These are phyloP conservation scores for Podosphaera xanthii DNA, from an alignment of 2,329 filamentous ascomycete species.

Conservation along the genomic window DNA sequence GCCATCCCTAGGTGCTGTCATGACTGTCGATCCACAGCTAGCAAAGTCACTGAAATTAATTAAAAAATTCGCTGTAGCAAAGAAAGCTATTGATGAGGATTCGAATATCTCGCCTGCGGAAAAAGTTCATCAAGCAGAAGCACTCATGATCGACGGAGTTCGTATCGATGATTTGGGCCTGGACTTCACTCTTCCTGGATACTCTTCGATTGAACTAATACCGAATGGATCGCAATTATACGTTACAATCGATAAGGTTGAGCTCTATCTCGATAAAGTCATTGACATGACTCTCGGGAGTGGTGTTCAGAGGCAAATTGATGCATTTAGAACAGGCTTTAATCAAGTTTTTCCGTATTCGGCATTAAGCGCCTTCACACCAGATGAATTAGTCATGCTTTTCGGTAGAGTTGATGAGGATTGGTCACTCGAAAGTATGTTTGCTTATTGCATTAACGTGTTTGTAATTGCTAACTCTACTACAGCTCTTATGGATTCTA, in stretches of 20 bases:
- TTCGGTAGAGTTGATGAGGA: constrained; percentile 88
- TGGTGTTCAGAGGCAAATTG: constrained; percentile 70
- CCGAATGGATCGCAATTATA: constrained; percentile 48
- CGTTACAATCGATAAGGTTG: constrained; percentile 83
- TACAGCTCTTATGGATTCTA: constrained; percentile 79
- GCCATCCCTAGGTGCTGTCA: constrained; percentile 73
- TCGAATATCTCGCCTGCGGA: constrained; percentile 38
- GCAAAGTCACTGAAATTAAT: constrained; percentile 69
- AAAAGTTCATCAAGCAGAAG: constrained; percentile 46
- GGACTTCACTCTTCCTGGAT: constrained; percentile 87
- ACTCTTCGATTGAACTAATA: constrained; percentile 64
- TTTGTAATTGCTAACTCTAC: constrained; percentile 4
- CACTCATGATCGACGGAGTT: constrained; percentile 52
- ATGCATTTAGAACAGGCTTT: constrained; percentile 78
- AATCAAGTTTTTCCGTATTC: constrained; percentile 92
- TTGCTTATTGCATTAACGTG: constrained; percentile 7
- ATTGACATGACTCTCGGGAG: constrained; percentile 78
- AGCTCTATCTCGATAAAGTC: constrained; percentile 65
- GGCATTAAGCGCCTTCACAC: constrained; percentile 78
- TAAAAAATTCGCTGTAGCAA: constrained; percentile 66
- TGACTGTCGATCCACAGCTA: constrained; percentile 66
- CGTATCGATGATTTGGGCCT: constrained; percentile 69
- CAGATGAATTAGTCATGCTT: constrained; percentile 80
- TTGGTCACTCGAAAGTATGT: constrained; percentile 88
- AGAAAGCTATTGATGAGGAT: constrained; percentile 62